phyloP scores from a whole-genome alignment of 176 grass and related monocot species.

The Avena sativa region DNA sequence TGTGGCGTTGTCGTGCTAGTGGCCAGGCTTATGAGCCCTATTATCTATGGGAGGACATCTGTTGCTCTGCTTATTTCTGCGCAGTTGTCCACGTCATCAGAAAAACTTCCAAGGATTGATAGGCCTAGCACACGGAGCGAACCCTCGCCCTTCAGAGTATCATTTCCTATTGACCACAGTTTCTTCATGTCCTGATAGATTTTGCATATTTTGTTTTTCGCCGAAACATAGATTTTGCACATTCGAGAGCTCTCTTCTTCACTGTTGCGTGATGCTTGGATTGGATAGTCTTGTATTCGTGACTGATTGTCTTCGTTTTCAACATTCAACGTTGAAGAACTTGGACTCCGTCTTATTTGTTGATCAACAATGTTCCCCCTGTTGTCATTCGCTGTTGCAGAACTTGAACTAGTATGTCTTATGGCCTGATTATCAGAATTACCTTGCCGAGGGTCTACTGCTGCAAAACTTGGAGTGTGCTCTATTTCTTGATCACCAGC shows the following conservation, averaged over 20 bases:
- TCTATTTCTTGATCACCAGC: not conserved
- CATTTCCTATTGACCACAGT: not conserved
- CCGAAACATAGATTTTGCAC: too few species aligned
- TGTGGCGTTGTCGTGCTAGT: not conserved
- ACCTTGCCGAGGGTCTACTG: too few species aligned
- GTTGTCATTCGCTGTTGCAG: not conserved
- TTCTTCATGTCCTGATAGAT: not conserved
- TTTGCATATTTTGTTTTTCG: too few species aligned
- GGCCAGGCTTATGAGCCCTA: slow-evolving; percentile 5
- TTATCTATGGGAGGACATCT: slow-evolving; percentile 17
- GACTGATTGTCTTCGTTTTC: too few species aligned
- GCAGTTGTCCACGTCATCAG: slow-evolving; percentile 19
- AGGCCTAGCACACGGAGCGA: slow-evolving; percentile 18
- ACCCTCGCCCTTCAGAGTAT: not conserved
- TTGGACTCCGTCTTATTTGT: too few species aligned
- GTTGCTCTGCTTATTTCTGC: not conserved
- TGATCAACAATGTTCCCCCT: too few species aligned
- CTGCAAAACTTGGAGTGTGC: too few species aligned
- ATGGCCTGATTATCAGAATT: too few species aligned
- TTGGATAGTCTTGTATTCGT: too few species aligned
- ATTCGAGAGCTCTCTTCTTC: too few species aligned
- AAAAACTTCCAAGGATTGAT: not conserved
- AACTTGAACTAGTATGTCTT: not conserved
- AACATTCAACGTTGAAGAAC: too few species aligned
- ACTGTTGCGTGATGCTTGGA: too few species aligned